Conservation (phyloP, 2,329 filamentous ascomycete genomes). For the Colletotrichum gloeosporioides region DNA sequence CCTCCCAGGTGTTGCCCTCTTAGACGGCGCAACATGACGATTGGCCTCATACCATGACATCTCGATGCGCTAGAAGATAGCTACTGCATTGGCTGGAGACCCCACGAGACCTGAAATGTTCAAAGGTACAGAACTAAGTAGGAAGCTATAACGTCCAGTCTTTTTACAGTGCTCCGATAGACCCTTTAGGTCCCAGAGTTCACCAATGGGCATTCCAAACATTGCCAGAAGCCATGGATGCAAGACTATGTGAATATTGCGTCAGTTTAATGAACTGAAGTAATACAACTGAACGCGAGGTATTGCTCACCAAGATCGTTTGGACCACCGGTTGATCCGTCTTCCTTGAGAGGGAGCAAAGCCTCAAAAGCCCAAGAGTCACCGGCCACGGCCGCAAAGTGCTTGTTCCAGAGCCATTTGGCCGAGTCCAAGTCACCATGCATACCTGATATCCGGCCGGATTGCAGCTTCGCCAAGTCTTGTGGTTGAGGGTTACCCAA, state of each 20-base stretch:
- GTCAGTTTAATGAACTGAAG: background rate
- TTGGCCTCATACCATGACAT: background rate
- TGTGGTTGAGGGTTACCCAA: slow-evolving; percentile 51
- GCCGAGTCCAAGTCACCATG: background rate
- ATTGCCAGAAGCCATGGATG: background rate
- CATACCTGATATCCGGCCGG: background rate
- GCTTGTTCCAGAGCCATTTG: slow-evolving; percentile 70
- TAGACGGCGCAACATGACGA: background rate
- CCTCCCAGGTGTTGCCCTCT: background rate
- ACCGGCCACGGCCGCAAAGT: slow-evolving; percentile 69
- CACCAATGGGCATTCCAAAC: background rate
- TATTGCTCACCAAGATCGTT: background rate
- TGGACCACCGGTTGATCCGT: background rate
- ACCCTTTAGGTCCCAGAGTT: background rate
- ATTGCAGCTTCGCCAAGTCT: slow-evolving; percentile 36
- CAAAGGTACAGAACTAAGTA: background rate
- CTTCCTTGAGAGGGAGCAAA: slow-evolving; percentile 50
- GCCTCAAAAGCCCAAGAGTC: slow-evolving; percentile 70
- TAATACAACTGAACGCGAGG: background rate
- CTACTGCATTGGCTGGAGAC: background rate
- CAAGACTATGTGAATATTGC: background rate
- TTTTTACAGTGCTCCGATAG: background rate
- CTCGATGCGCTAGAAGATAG: background rate
- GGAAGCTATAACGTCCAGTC: background rate
- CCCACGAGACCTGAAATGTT: background rate